These are phyloP conservation scores for Candida golubevii DNA, from an alignment of 805 yeast genomes.

Conservation along the genomic window DNA sequence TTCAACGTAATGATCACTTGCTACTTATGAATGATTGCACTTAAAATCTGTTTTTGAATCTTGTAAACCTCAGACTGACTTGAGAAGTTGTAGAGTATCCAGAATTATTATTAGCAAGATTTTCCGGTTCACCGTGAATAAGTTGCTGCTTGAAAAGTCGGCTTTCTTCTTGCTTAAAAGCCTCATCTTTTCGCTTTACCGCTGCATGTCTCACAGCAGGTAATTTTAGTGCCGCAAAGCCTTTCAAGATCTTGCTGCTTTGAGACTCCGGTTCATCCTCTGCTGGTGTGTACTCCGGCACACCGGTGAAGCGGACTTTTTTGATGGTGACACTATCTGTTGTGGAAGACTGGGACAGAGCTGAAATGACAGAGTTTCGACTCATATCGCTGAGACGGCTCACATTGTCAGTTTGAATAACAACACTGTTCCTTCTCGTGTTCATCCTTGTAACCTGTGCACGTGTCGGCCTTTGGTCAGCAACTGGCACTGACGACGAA, in stretches of 20 bases:
- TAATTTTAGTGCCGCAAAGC: slow-evolving; percentile 34
- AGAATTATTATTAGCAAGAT: neutral
- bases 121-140: neutral
- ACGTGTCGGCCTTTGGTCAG: slow-evolving; percentile 9
- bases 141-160: slow-evolving; percentile 25
- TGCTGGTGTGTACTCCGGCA: slow-evolving; percentile 45
- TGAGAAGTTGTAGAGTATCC: slow-evolving; percentile 1
- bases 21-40: neutral
- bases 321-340: slow-evolving; percentile 21
- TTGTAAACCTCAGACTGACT: slow-evolving; percentile 10
- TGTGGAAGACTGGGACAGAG: slow-evolving; percentile 13
- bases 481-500: neutral
- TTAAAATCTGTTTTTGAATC: slow-evolving; percentile 12
- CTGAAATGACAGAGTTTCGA: slow-evolving; percentile 1
- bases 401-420: slow-evolving; percentile 11
- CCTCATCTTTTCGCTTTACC: slow-evolving; percentile 33
- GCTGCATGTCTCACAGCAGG: slow-evolving; percentile 8
- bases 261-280: slow-evolving; percentile 53
- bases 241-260: slow-evolving; percentile 31
- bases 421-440: slow-evolving; percentile 26
- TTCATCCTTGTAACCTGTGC: slow-evolving; percentile 15
- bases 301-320: slow-evolving; percentile 51
- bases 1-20: neutral
- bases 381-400: slow-evolving; percentile 4
- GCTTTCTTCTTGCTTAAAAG: slow-evolving; percentile 39